Conservation (phyloP, 768 basidiomycete species). For the Mrakia blollopis region DNA sequence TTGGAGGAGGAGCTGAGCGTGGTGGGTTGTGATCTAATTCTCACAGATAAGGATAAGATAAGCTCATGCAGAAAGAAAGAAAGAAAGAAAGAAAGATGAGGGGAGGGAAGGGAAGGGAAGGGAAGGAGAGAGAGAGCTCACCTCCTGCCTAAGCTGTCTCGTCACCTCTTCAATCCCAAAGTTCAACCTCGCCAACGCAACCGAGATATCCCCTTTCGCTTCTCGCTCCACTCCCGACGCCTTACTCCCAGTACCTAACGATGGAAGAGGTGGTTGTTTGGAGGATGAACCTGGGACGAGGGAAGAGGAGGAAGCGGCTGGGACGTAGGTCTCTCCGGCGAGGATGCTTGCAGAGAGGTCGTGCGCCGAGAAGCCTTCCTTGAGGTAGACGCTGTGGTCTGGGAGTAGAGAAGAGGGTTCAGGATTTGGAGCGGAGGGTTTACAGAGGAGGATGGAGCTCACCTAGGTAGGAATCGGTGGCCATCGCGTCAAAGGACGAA, state of each 20-base stretch:
- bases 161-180: slow-evolving; percentile 86
- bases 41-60: background rate
- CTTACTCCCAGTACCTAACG: slow-evolving; percentile 23
- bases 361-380: slow-evolving; percentile 24
- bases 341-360: slow-evolving; percentile 55
- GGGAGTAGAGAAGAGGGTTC: background rate
- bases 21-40: slow-evolving; percentile 69
- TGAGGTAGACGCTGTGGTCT: slow-evolving; percentile 31
- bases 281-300: slow-evolving; percentile 40
- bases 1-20: slow-evolving; percentile 75
- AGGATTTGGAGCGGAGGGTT: background rate
- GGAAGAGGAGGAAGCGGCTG: slow-evolving; percentile 43
- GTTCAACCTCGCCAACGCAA: slow-evolving; percentile 80
- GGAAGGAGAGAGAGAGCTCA: slow-evolving; percentile 49
- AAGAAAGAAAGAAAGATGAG: background rate
- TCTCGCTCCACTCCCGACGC: slow-evolving; percentile 26
- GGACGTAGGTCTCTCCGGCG: slow-evolving; percentile 70
- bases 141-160: slow-evolving; percentile 79
- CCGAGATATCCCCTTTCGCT: slow-evolving; percentile 68
- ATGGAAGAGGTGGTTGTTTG: slow-evolving; percentile 18
- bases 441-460: background rate
- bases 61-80: background rate
- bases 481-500: background rate
- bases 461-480: slow-evolving; percentile 26
- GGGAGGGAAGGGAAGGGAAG: background rate